Evolutionary conservation across 768 basidiomycete species (phyloP).

Genomic region (Daedaleopsis nitida): DNA sequence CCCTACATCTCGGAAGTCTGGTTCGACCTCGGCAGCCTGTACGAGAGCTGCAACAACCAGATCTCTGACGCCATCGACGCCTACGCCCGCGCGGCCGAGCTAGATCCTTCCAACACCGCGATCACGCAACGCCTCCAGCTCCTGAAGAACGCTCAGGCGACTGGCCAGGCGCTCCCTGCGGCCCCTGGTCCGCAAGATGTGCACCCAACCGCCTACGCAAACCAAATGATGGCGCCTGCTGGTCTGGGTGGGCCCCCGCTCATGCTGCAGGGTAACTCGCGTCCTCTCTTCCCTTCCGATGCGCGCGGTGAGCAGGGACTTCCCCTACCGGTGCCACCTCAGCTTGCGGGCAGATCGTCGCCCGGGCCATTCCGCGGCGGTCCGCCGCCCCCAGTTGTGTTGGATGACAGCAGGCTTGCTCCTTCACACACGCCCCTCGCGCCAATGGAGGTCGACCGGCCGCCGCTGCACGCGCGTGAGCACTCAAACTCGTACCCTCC

Average conservation of each 20-base stretch:
- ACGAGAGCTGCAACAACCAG: slow-evolving; percentile 99
- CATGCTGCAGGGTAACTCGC: slow-evolving; percentile 54
- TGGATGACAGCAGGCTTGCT: slow-evolving; percentile 72
- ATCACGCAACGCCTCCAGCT: slow-evolving; percentile 82
- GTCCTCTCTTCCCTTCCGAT: slow-evolving; percentile 65
- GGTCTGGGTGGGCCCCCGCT: slow-evolving; percentile 70
- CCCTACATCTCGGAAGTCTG: slow-evolving; percentile 95
- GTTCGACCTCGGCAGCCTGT: slow-evolving; percentile 96
- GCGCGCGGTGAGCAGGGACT: slow-evolving; percentile 53
- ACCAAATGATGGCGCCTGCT: slow-evolving; percentile 68
- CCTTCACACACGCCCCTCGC: slow-evolving; percentile 72
- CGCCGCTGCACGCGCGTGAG: slow-evolving; percentile 50
- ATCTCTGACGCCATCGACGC: slow-evolving; percentile 98
- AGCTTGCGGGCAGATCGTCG: slow-evolving; percentile 40
- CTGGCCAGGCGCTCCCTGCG: slow-evolving; percentile 75
- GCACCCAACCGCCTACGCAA: slow-evolving; percentile 92
- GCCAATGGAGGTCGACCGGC: slow-evolving; percentile 61
- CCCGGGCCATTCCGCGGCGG: slow-evolving; percentile 82
- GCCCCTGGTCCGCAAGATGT: slow-evolving; percentile 95
- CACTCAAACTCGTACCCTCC: slow-evolving; percentile 42
- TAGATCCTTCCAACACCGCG: slow-evolving; percentile 82
- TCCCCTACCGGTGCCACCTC: slow-evolving; percentile 61
- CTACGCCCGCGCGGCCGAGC: slow-evolving; percentile 91
- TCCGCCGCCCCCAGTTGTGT: slow-evolving; percentile 77
- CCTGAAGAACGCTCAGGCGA: slow-evolving; percentile 75